Evolutionary conservation across 768 basidiomycete species (phyloP).

Genomic region (Suillus sp.): DNA sequence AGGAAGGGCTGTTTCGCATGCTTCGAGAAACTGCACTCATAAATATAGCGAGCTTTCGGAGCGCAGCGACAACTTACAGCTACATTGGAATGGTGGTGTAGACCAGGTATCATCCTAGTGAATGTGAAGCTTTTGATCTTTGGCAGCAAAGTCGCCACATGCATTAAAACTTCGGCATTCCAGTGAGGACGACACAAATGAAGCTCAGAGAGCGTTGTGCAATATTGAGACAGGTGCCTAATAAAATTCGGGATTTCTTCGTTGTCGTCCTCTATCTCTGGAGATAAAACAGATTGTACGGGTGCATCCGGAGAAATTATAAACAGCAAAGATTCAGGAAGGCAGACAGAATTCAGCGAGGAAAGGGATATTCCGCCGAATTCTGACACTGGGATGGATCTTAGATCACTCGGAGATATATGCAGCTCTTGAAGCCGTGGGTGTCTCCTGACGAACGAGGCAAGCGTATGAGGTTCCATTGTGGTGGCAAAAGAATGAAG

Average conservation of each 20-base stretch:
- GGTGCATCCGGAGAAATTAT: slow-evolving; percentile 11
- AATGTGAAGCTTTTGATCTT: not conserved
- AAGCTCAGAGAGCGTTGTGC: slow-evolving; percentile 2
- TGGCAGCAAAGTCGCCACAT: slow-evolving; percentile 1
- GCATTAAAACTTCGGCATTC: not conserved
- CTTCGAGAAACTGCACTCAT: slow-evolving; percentile 4
- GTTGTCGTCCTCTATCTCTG: slow-evolving; percentile 9
- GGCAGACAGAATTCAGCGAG: not conserved
- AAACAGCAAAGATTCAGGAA: slow-evolving; percentile 8
- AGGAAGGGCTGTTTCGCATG: slow-evolving; percentile 4
- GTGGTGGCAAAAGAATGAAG: slow-evolving; percentile 9
- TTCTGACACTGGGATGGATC: not conserved
- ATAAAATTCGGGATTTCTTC: not conserved
- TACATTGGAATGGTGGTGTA: not conserved
- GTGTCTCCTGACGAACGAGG: slow-evolving; percentile 10
- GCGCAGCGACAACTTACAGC: not conserved
- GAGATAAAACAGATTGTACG: slow-evolving; percentile 1
- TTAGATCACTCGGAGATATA: slow-evolving; percentile 5
- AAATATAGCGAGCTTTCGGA: not conserved
- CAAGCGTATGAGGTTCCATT: slow-evolving; percentile 8
- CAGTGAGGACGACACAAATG: slow-evolving; percentile 3
- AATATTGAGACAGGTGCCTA: not conserved
- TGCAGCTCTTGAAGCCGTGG: slow-evolving; percentile 7
- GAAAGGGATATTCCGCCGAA: slow-evolving; percentile 10
- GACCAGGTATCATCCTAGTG: not conserved